phyloP scores from a whole-genome alignment of 805 yeast species.

The Komagataella pseudopastoris region DNA sequence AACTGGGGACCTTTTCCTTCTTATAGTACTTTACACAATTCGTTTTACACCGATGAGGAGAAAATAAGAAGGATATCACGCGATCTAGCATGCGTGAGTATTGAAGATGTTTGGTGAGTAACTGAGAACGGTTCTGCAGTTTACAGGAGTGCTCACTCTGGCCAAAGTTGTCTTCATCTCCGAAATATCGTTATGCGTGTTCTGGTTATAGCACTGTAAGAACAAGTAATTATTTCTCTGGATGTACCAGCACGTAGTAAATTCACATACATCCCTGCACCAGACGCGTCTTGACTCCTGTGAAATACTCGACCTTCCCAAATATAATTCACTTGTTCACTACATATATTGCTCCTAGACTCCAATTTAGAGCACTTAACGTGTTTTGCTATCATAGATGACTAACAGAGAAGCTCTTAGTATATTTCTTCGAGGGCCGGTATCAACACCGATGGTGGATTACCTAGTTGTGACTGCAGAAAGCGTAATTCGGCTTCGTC shows the following conservation, averaged over 20 bases:
- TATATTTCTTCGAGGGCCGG: slow-evolving; percentile 41
- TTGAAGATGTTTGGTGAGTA: background rate
- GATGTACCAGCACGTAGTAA: too few relatives aligned
- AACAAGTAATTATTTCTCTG: too few relatives aligned
- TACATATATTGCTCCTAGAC: background rate
- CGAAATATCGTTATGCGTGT: background rate
- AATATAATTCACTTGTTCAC: too few relatives aligned
- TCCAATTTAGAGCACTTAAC: background rate
- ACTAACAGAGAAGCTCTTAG: slow-evolving; percentile 35
- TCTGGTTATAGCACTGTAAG: background rate
- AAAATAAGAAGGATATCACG: background rate
- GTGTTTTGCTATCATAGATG: slow-evolving; percentile 10
- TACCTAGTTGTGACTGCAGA: slow-evolving; percentile 44
- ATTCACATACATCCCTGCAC: background rate
- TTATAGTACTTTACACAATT: background rate
- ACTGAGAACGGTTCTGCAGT: background rate
- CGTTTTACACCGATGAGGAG: background rate
- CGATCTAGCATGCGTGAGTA: background rate
- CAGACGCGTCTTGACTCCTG: background rate
- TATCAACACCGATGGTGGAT: slow-evolving; percentile 41
- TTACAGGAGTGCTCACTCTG: background rate
- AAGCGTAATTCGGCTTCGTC: slow-evolving; percentile 35
- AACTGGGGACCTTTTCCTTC: background rate
- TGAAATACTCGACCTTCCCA: background rate
- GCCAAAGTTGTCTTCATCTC: background rate